Base-by-base conservation (phyloP, 495 filamentous ascomycete species). In the Aspergillus avenaceus region DNA sequence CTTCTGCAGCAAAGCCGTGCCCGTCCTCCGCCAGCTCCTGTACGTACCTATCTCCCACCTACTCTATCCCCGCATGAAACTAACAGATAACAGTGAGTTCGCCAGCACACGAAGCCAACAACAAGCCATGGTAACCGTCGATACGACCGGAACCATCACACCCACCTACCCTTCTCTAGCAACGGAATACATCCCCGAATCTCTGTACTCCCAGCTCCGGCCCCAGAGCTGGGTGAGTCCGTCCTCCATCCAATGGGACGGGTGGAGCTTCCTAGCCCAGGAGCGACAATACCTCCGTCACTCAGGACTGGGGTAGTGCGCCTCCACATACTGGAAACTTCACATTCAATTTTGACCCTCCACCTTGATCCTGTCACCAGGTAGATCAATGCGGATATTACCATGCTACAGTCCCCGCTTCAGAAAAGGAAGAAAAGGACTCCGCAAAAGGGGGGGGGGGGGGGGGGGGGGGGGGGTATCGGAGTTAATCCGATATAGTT, bases 1-100 rank as follows among this genome's bases (percentile, higher is more conserved):
- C 14, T 71, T 73, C 52, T 71, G 70, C 59, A 73, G 67, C 50
- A 73, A 69, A 38, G 70, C 70, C 12, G 66, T 73, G 7, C 70
- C 67, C 1, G 41, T 69, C 18, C 52, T 73, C 9, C 62, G 67
- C 24, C 65, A 68, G 41, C 67, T 73, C 12, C 61, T 72, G 69
- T 72, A 1, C 32, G 47, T 43, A 9, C 11, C n/a, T n/a, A n/a
- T n/a, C 12, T 18, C 21, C 16, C 21, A 23, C 29, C 28, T 42
- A 3, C 4, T 14, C 28, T 5, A 14, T 24, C 1, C 21, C 3
- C 45, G 1, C 12, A 26, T 36, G 47, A 47, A 55, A 48, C 53
- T 26, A 27, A 56, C 40, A 41, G n/a, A 19, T 2, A 19, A 21
- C 23, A 69, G 64, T 41, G 64, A 67, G 24, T 45, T 60, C 19